Conservation (phyloP, 768 basidiomycete species). For the Dacryopinax spathularia region DNA sequence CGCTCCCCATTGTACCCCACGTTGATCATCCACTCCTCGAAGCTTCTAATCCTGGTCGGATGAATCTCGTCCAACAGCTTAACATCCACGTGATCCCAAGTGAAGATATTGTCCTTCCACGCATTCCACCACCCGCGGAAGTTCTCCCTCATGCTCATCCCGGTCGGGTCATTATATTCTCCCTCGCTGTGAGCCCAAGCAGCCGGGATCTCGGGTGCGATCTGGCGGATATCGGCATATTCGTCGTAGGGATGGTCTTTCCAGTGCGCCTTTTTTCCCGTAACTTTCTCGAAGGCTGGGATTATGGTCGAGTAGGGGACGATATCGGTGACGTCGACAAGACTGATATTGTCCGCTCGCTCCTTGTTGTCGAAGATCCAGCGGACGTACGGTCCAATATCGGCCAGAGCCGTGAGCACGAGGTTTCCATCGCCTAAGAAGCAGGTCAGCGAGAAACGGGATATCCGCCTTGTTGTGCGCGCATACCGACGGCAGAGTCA, state of each 20-base stretch:
- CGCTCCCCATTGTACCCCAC: constrained; percentile 21
- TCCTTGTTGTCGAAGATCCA: constrained; percentile 2
- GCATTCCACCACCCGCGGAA: constrained; percentile 33
- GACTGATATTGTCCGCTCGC: constrained; percentile 26
- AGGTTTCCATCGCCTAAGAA: not conserved
- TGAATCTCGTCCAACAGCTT: constrained; percentile 21
- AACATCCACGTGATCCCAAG: constrained; percentile 34
- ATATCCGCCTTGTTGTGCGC: not conserved
- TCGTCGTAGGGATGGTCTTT: constrained; percentile 24
- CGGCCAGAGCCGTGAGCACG: not conserved
- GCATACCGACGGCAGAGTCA: constrained; percentile 22
- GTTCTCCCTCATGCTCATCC: constrained; percentile 27
- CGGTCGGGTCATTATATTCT: constrained; percentile 23
- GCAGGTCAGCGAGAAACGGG: not conserved
- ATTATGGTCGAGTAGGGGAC: constrained; percentile 28
- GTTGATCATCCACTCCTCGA: constrained; percentile 33
- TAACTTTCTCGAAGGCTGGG: constrained; percentile 28
- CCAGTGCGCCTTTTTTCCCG: constrained; percentile 25
- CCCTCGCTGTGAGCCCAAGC: constrained; percentile 19
- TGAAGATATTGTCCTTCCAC: constrained; percentile 33
- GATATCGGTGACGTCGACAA: constrained; percentile 27
- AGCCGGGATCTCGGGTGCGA: constrained; percentile 6
- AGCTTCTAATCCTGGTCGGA: constrained; percentile 22
- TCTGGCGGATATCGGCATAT: constrained; percentile 22
- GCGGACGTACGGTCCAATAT: not conserved